Conservation (phyloP, 2,329 filamentous ascomycete genomes). For the Madurella mycetomatis region DNA sequence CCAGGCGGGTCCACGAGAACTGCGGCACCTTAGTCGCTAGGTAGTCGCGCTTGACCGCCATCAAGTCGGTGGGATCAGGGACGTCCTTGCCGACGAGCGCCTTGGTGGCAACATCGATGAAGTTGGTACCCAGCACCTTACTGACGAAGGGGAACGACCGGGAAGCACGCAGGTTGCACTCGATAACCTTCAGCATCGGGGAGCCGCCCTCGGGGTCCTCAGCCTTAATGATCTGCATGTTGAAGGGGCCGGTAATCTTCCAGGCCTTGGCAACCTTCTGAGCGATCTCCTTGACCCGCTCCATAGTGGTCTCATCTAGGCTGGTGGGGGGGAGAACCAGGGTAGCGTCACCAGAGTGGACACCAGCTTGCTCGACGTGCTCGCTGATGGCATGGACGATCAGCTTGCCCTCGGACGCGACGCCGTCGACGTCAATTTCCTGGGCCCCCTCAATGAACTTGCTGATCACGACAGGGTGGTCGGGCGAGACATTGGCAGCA, state of each 20-base stretch:
- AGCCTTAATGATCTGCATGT: slow-evolving; percentile 99
- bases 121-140: slow-evolving; percentile 95
- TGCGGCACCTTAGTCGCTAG: slow-evolving; percentile 96
- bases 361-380: slow-evolving; percentile 94
- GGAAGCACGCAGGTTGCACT: slow-evolving; percentile 95
- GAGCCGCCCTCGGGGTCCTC: slow-evolving; percentile 69
- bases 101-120: slow-evolving; percentile 92
- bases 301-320: slow-evolving; percentile 72
- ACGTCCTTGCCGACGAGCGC: slow-evolving; percentile 83
- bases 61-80: slow-evolving; percentile 79
- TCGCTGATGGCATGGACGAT: slow-evolving; percentile 90
- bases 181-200: slow-evolving; percentile 86
- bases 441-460: slow-evolving; percentile 97
- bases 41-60: slow-evolving; percentile 85
- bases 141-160: slow-evolving; percentile 97
- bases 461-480: slow-evolving; percentile 96
- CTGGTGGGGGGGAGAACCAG: slow-evolving; percentile 82
- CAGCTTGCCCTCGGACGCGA: slow-evolving; percentile 79
- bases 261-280: slow-evolving; percentile 95
- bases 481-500: slow-evolving; percentile 84
- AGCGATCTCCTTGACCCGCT: slow-evolving; percentile 90
- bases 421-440: slow-evolving; percentile 95
- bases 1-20: slow-evolving; percentile 97
- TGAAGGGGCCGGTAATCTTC: slow-evolving; percentile 97
- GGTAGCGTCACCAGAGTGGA: slow-evolving; percentile 96